Percentiles rank a stretch among this genome's conserved stretches.
phyloP scores from a whole-genome alignment of 306 rosid genomes.

The Sindora glabra region DNA sequence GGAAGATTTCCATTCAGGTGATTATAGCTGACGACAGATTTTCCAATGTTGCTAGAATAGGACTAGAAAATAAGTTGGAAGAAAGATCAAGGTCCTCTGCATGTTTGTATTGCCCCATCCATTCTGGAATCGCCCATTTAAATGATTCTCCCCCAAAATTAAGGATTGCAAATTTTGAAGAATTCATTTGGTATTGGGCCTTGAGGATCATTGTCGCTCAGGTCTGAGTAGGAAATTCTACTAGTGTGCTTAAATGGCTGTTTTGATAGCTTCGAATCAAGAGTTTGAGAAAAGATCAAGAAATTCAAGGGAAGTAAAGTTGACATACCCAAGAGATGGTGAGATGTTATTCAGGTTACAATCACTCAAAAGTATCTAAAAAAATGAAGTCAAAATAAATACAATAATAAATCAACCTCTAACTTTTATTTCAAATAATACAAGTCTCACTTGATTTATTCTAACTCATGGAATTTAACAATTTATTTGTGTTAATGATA shows the following conservation, averaged over 20 bases:
- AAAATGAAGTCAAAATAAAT: background rate
- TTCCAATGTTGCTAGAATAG: background rate
- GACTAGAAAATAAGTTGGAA: background rate
- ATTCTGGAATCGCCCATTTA: background rate
- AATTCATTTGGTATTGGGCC: background rate
- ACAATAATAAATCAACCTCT: too few species aligned
- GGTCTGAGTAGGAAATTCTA: background rate
- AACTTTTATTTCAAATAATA: too few species aligned
- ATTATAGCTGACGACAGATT: background rate
- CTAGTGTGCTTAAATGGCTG: slow-evolving; percentile 4
- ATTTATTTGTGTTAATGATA: too few species aligned
- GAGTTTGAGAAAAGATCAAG: background rate
- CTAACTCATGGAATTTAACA: too few species aligned
- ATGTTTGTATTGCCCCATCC: background rate
- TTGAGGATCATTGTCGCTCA: background rate
- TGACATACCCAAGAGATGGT: background rate
- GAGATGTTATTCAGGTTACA: background rate
- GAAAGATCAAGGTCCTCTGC: background rate
- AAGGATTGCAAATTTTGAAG: background rate
- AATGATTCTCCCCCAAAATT: background rate
- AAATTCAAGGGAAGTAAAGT: background rate
- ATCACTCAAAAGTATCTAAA: background rate
- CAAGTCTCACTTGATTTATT: too few species aligned
- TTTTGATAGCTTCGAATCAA: slow-evolving; percentile 11
- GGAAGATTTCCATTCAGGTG: slow-evolving; percentile 5